Percentiles rank a stretch among this genome's conserved stretches.
phyloP scores from a whole-genome alignment of 192 early-diverging fungal genomes.

The Coemansia sp. region DNA sequence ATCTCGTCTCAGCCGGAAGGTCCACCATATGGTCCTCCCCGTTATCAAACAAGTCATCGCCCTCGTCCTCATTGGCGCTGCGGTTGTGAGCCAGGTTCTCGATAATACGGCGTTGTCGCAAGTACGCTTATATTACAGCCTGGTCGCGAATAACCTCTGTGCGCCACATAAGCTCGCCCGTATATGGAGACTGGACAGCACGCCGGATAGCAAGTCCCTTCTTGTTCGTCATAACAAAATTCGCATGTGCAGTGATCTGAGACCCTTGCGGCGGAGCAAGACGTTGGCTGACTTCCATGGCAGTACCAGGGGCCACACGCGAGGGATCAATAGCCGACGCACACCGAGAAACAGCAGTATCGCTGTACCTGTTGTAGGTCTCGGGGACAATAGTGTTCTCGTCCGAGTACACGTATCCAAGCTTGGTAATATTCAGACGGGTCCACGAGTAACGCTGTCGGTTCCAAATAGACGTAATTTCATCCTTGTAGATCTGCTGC shows the following conservation, averaged over 20 bases:
- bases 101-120: constrained; percentile 81
- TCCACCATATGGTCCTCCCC: constrained; percentile 14
- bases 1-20: no score
- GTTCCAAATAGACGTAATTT: constrained; percentile 94
- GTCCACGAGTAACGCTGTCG: constrained; percentile 75
- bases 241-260: constrained; percentile 20
- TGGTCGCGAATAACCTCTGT: constrained; percentile 81
- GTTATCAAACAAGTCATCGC: constrained; percentile 13
- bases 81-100: constrained; percentile 57
- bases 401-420: constrained; percentile 33
- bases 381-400: constrained; percentile 51
- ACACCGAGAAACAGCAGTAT: constrained; percentile 23
- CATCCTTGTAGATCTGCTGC: constrained; percentile 91
- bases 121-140: constrained; percentile 87
- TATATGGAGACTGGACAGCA: constrained; percentile 52
- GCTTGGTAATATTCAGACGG: constrained; percentile 23
- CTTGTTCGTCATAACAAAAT: constrained; percentile 46
- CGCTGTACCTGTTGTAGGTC: constrained; percentile 54
- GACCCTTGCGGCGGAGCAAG: no score
- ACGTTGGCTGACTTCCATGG: no score
- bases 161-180: constrained; percentile 73
- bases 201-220: constrained; percentile 49
- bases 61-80: constrained; percentile 19
- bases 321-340: constrained; percentile 23
- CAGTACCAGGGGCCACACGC: constrained; percentile 26